Base-by-base conservation (phyloP, 306 rosid genomes). In the Potentilla sterilis region DNA sequence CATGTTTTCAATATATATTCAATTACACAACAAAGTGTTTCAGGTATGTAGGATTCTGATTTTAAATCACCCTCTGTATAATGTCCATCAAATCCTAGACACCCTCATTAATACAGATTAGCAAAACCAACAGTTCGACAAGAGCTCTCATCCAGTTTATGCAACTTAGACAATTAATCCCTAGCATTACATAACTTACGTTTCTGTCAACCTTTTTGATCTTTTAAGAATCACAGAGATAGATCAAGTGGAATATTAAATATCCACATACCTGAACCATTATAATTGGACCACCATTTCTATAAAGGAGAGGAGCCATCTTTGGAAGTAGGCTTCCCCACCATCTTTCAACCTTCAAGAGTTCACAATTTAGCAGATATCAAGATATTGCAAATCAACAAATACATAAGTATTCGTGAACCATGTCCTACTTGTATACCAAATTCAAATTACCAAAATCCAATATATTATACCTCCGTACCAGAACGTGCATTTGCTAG, bases 281-380 rank as follows among this genome's bases (percentile, higher is more conserved):
- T 86, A 94, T 83, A 52, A 94, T 81, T 67, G 97, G 96, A 66
- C 98, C 96, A 62, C 96, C 96, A 51, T 86, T 94, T 70, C 69
- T 85, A 72, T 92, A 92, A 55, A 92, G 89, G 73, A 88, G 87
- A 52, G 98, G 93, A 80, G 85, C 83, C 72, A 94, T 72, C 75
- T 80, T 90, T 15, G 95, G 98, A 85, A 94, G 96, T 77, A 94
- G 77, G 76, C 61, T 75, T 67, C 83, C 86, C 98, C 98, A 94
- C 98, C 98, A 94, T 85, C 80, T 83, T 48, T 89, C 95, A 75
- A 94, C 98, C 98, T 94, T 82, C 49, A 84, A 82, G 22, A 55
- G 67, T 68, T 73, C 76, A 78, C 37, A 46, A 34, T 64, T 42
- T 2, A 52, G 24, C 46, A 51, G 72, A 18, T 43, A 73, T 75